These are phyloP conservation scores for Talaromyces atroroseus DNA, from an alignment of 2,329 filamentous ascomycete genomes.

Conservation along the genomic window DNA sequence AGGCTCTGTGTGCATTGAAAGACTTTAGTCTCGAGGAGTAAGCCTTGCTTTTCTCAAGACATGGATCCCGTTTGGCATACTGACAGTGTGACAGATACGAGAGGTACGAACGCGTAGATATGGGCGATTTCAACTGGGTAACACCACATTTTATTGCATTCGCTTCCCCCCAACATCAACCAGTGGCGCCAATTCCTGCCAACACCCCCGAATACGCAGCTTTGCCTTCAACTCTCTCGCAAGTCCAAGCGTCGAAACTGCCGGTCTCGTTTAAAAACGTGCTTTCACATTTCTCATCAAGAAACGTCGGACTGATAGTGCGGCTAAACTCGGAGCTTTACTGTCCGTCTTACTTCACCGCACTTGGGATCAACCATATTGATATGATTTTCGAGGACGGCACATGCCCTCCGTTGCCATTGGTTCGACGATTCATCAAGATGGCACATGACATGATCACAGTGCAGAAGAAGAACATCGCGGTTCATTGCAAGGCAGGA, in stretches of 20 bases:
- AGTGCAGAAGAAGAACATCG: conserved; percentile 83
- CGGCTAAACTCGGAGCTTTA: conserved; percentile 94
- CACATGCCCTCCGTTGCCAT: conserved; percentile 80
- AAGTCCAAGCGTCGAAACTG: conserved; percentile 65
- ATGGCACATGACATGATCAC: conserved; percentile 93
- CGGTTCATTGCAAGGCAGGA: conserved; percentile 97
- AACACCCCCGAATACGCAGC: conserved; percentile 67
- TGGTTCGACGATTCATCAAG: conserved; percentile 93
- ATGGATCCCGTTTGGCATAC: neutral
- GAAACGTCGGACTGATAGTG: conserved; percentile 88
- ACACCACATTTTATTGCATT: conserved; percentile 94
- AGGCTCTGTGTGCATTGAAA: conserved; percentile 82
- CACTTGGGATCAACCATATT: conserved; percentile 86
- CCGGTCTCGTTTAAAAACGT: conserved; percentile 94
- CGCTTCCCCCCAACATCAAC: conserved; percentile 82
- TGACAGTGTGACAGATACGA: conserved; percentile 62
- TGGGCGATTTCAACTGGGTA: conserved; percentile 99
- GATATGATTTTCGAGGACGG: conserved; percentile 99
- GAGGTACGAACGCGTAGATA: conserved; percentile 88
- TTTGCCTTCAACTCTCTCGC: conserved; percentile 69
- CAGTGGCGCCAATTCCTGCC: conserved; percentile 65
- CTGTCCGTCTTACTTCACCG: conserved; percentile 94
- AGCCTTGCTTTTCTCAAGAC: conserved; percentile 22
- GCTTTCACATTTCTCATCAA: conserved; percentile 76
- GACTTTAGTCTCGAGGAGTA: conserved; percentile 91